These are phyloP conservation scores for Scutellaria minor DNA, from an alignment of 257 asterid genomes.

Conservation along the genomic window DNA sequence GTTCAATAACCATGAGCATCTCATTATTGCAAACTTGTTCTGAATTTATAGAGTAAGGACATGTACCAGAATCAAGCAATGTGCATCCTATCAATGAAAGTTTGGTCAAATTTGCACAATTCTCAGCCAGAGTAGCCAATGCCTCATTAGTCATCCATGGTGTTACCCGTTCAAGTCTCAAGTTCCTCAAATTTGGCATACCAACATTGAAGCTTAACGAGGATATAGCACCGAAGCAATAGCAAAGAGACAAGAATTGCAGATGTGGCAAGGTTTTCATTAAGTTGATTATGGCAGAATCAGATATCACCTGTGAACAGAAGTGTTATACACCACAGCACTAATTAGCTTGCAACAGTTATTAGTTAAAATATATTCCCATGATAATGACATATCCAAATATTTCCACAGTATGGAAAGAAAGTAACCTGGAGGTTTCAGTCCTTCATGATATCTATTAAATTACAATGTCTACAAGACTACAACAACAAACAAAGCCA, in stretches of 20 bases:
- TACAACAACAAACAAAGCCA: no score
- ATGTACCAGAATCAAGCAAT: constrained; percentile 69
- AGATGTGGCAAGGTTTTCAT: constrained; percentile 52
- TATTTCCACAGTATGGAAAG: constrained; percentile 8
- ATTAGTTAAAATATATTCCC: neutral
- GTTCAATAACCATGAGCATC: constrained; percentile 25
- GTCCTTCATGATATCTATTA: constrained; percentile 9
- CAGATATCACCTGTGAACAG: constrained; percentile 67
- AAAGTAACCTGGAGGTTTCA: constrained; percentile 7
- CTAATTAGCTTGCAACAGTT: constrained; percentile 21
- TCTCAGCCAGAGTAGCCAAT: constrained; percentile 63
- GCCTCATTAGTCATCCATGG: constrained; percentile 80
- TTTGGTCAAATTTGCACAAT: constrained; percentile 59
- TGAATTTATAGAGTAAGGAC: constrained; percentile 13
- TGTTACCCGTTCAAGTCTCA: constrained; percentile 85
- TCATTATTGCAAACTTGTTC: neutral
- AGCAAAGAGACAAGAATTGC: constrained; percentile 70
- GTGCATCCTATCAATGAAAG: constrained; percentile 83
- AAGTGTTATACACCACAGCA: constrained; percentile 28
- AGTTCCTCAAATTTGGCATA: constrained; percentile 71
- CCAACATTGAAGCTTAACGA: constrained; percentile 54
- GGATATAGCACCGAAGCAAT: constrained; percentile 83
- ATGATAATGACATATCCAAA: neutral
- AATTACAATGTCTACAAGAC: neutral
- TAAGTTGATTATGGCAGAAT: constrained; percentile 59